Evolutionary conservation across 345 rosid species (phyloP), one percentile per base, ranked within the genome.

Genomic region (Rhodamnia argentea): DNA sequence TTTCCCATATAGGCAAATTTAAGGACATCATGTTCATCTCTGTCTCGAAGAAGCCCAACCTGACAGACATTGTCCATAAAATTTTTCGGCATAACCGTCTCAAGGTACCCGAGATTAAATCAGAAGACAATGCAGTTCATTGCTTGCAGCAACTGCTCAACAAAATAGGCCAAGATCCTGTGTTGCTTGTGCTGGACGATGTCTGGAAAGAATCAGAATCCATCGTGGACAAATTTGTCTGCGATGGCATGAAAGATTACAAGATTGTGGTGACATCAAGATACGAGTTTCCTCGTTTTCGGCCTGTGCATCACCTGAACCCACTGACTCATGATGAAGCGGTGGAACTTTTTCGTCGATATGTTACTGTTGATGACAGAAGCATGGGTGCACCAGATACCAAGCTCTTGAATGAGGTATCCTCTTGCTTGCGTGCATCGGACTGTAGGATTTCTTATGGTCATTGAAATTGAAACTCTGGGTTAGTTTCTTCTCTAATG

Each of bases 151-250:
- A 55, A 27, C 55, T 89, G 52, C 83, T 87, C 0, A 57, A 32
- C 8, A 10, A 60, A 8, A 82, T 86, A 12, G 90, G 81, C 15
- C 44, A 78, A 37, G 52, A 15, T 22, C 89, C 90, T 57, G 62
- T 87, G 75, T 50, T 88, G 83, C 86, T 90, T 52, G 86, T 91
- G 14, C 85, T 89, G 85, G 92, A 91, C 54, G 89, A 90, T 74
- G 88, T 86, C 52, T 84, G 90, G 89, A 27, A 58, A 20, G 82
- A 58, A 22, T 59, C 85, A 10, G 40, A 50, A 32, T 51, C 84
- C 54, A 82, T 85, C 10, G 40, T 89, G 24, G 59, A 76, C 44
- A 89, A 83, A 54, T 54, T 89, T 75, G 37, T 40, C 40, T 85
- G 78, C 85, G 5, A 56, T 5, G 44, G 60, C 14, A 50, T 74